Conservation (phyloP, 176 grass and related monocot genomes). For the Puccinellia tenuiflora region DNA sequence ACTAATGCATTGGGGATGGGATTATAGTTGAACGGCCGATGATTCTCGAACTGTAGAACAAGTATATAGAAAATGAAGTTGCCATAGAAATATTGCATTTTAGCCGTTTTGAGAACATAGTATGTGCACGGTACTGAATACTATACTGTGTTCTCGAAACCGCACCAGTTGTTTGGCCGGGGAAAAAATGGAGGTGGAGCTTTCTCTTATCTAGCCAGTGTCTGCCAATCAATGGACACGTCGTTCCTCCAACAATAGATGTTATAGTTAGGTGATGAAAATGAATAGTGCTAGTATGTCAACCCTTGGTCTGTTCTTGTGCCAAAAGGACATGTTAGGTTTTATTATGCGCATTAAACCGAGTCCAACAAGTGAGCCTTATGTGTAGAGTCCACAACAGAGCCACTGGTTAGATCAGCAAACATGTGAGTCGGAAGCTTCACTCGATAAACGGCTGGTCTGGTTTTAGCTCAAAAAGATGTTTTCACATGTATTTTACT, state of each 20-base stretch:
- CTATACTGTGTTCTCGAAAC: background rate
- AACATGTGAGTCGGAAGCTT: background rate
- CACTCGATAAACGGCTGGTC: background rate
- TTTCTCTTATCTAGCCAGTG: no score
- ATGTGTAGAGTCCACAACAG: background rate
- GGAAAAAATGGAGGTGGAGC: background rate
- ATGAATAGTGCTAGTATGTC: background rate
- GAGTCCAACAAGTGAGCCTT: background rate
- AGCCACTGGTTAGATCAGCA: background rate
- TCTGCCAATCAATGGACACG: background rate
- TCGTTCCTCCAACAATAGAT: background rate
- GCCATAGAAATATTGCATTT: background rate
- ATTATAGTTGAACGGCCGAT: no score
- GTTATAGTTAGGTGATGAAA: background rate
- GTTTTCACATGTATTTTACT: background rate
- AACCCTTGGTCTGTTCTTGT: background rate
- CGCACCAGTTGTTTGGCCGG: background rate
- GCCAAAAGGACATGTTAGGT: background rate
- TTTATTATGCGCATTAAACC: background rate
- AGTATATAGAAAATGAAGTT: background rate
- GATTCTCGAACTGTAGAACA: no score
- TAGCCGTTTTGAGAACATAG: background rate
- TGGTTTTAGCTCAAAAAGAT: slow-evolving; percentile 3
- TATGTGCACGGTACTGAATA: background rate
- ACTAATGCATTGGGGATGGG: no score